A percentile compares a stretch with the other conserved stretches of the same genome.
These are phyloP conservation scores for Talaromyces trachyspermus DNA, from an alignment of 495 filamentous ascomycete genomes.

Conservation along the genomic window DNA sequence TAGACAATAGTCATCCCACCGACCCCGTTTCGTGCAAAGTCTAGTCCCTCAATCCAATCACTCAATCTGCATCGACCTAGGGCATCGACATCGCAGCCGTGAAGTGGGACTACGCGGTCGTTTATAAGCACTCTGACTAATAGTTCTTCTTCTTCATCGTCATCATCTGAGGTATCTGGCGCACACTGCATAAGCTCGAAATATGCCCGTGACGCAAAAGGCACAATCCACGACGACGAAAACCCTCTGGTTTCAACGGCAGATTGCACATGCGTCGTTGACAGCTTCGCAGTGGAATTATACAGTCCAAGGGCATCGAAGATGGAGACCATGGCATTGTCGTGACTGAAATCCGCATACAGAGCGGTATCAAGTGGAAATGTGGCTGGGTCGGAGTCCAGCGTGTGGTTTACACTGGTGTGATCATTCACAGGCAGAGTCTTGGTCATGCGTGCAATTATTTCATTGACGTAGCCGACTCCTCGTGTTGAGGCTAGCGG, in stretches of 20 bases:
- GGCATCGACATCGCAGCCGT: conserved; percentile 57
- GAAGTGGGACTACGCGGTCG: conserved; percentile 66
- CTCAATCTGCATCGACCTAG: conserved; percentile 58
- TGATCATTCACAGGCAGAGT: conserved; percentile 53
- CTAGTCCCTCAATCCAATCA: conserved; percentile 62
- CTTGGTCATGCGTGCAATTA: conserved; percentile 68
- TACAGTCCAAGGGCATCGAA: conserved; percentile 70
- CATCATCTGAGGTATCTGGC: too few species aligned
- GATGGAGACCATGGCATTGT: conserved; percentile 72
- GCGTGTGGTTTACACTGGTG: conserved; percentile 65
- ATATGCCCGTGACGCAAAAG: conserved; percentile 70
- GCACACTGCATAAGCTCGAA: conserved; percentile 77
- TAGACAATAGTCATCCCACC: conserved; percentile 61
- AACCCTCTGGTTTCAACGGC: conserved; percentile 46
- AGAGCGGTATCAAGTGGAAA: conserved; percentile 61
- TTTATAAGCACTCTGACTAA: conserved; percentile 73
- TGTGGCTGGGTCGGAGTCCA: conserved; percentile 51
- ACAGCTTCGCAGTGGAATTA: conserved; percentile 46
- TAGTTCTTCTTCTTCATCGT: conserved; percentile 33
- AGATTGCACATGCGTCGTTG: conserved; percentile 38
- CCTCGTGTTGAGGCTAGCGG: conserved; percentile 73
- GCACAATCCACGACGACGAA: conserved; percentile 66
- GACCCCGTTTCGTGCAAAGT: conserved; percentile 62
- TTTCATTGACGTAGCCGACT: conserved; percentile 76
- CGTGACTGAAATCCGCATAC: conserved; percentile 84